Conservation (phyloP, 176 grass and related monocot genomes). For the Pontederia paniculata region DNA sequence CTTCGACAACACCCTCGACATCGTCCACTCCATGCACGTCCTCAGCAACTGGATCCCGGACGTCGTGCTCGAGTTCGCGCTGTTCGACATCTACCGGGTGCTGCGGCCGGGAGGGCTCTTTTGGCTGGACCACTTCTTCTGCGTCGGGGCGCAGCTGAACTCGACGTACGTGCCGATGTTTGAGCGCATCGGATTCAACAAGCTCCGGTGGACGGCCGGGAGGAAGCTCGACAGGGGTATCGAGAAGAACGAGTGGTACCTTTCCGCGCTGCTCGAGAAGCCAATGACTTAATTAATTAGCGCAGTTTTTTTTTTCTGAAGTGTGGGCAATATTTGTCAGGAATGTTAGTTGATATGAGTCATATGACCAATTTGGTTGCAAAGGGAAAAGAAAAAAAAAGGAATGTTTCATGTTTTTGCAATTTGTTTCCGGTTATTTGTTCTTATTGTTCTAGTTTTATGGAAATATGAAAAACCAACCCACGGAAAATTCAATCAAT, state of each 20-base stretch:
- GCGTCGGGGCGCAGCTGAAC: conserved; percentile 23
- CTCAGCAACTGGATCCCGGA: conserved; percentile 41
- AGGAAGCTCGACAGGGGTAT: conserved; percentile 30
- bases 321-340: too few species aligned
- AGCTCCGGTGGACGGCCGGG: conserved; percentile 25
- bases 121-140: conserved; percentile 54
- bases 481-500: too few species aligned
- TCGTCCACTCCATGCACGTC: conserved; percentile 46
- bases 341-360: too few species aligned
- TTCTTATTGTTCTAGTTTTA: too few species aligned
- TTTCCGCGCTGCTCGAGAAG: conserved; percentile 32
- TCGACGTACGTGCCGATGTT: conserved; percentile 29
- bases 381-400: too few species aligned
- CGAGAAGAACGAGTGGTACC: conserved; percentile 36
- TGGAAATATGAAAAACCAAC: too few species aligned
- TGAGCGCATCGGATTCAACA: conserved; percentile 26
- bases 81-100: conserved; percentile 60
- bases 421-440: too few species aligned
- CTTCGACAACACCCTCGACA: conserved; percentile 49
- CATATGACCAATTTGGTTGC: too few species aligned
- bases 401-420: too few species aligned
- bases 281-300: conserved; percentile 26
- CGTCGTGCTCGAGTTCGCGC: conserved; percentile 31
- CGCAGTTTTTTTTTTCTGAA: too few species aligned
- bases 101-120: conserved; percentile 40